Base-by-base conservation (phyloP, 2,329 filamentous ascomycete genomes). In the Fonsecaea pugnacius region DNA sequence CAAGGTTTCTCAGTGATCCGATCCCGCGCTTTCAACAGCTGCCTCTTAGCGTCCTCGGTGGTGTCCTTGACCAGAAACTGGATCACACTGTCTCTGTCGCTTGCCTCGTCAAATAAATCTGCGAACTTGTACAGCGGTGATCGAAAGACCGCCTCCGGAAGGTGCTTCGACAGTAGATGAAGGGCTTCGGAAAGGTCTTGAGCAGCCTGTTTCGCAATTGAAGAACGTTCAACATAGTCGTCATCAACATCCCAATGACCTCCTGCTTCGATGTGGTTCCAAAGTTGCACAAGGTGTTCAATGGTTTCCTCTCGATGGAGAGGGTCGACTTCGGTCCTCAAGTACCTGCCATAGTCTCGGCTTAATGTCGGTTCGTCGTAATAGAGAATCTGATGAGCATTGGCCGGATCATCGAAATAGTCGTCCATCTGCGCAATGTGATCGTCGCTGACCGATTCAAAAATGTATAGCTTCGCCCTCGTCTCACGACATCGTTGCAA, bases 71-170 rank as follows among this genome's bases (percentile, higher is more conserved):
- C 52, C 14, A 59, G 18, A 32, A 51, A 50, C 10, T 36, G 40
- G 18, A 59, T 33, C 18, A 59, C 33, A 14, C 43, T 52, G 43
- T 59, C 57, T 52, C 43, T 36, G 32, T 59, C 57, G 46, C 57
- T 59, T 10, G 57, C 57, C 32, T 52, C 57, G 14, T 59, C 57
- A 46, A 59, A 59, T 2, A 59, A 46, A 52, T 59, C 57, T 24
- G 57, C 57, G 27, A 59, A 59, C 30, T 52, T 50, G 35, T 59
- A 59, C 24, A 59, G 32, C 35, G 57, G 43, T 7, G 57, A 59
- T 32, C 57, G 43, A 18, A 32, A 50, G 14, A 59, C 21, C 8
- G 30, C 27, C 14, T 59, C 57, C 4, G 57, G 57, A 18, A 59
- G 46, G 6, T 50, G 32, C 40, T 33, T 50, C 4, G 57, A 36